Evolutionary conservation across 2,329 filamentous ascomycete genomes (phyloP).

Genomic region (Botrytis cinerea): DNA sequence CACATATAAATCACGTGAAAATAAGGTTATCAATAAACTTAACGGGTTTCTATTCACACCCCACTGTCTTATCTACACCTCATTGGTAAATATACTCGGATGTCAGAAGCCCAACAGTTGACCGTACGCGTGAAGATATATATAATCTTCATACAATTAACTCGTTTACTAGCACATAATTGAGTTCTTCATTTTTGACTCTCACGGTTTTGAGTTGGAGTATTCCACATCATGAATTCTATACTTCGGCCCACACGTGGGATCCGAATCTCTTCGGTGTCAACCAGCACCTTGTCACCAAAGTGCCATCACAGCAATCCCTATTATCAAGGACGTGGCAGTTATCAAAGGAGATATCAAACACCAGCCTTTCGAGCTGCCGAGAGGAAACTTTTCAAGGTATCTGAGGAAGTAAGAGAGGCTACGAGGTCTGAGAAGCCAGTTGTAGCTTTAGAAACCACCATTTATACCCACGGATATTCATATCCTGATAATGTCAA

Average conservation of each 20-base stretch:
- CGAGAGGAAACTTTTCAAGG: not conserved
- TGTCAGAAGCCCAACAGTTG: not conserved
- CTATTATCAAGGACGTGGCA: not conserved
- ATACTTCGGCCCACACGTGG: conserved; percentile 17
- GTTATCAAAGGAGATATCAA: not conserved
- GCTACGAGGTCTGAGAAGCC: conserved; percentile 74
- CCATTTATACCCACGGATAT: conserved; percentile 95
- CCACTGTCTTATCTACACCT: not conserved
- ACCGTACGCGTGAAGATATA: not conserved
- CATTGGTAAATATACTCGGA: not conserved
- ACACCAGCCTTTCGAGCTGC: not conserved
- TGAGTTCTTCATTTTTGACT: not conserved
- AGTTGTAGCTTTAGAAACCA: conserved; percentile 90
- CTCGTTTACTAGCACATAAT: not conserved
- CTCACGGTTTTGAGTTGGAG: not conserved
- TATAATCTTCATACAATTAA: not conserved
- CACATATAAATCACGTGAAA: not conserved
- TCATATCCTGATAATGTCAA: conserved; percentile 72
- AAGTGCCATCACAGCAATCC: conserved; percentile 1
- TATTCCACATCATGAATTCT: conserved; percentile 3
- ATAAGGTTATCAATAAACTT: conserved; percentile 11
- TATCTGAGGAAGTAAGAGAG: conserved; percentile 65
- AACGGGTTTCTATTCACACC: not conserved
- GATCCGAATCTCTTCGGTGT: conserved; percentile 5
- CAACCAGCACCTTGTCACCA: not conserved